Conservation (phyloP, 176 grass and related monocot genomes). For the Bonia amplexicaulis region DNA sequence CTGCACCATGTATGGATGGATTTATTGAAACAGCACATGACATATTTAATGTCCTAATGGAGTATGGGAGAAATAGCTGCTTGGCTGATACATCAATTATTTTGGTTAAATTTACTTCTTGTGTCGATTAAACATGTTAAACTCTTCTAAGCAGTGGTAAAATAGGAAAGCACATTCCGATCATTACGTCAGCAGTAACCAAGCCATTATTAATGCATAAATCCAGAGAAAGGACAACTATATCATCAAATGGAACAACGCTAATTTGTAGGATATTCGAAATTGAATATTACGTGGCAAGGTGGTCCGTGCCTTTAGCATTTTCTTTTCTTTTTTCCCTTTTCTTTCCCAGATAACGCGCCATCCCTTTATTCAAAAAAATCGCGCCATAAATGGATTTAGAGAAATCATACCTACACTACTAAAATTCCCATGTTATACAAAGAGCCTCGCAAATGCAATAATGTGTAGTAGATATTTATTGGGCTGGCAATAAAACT, state of each 20-base stretch:
- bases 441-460: constrained; percentile 3
- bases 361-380: not conserved
- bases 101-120: not conserved
- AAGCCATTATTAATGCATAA: constrained; percentile 1
- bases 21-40: not conserved
- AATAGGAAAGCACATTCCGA: not conserved
- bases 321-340: not conserved
- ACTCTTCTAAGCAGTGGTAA: not conserved
- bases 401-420: not conserved
- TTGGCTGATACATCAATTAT: not conserved
- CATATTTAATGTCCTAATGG: not conserved
- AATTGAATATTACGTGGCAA: not conserved
- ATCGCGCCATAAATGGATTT: not conserved
- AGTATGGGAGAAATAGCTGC: not conserved
- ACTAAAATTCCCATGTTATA: not conserved
- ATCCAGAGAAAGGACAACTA: not conserved
- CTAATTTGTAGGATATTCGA: not conserved
- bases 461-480: not conserved
- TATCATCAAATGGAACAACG: not conserved
- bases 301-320: not conserved
- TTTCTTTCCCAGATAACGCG: not conserved
- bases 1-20: not conserved
- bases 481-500: not conserved
- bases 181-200: not conserved
- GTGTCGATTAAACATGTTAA: not conserved